Evolutionary conservation across 192 early-diverging fungal species (phyloP), one percentile per base, ranked within the genome.

Genomic region (Phlyctochytrium planicorne): DNA sequence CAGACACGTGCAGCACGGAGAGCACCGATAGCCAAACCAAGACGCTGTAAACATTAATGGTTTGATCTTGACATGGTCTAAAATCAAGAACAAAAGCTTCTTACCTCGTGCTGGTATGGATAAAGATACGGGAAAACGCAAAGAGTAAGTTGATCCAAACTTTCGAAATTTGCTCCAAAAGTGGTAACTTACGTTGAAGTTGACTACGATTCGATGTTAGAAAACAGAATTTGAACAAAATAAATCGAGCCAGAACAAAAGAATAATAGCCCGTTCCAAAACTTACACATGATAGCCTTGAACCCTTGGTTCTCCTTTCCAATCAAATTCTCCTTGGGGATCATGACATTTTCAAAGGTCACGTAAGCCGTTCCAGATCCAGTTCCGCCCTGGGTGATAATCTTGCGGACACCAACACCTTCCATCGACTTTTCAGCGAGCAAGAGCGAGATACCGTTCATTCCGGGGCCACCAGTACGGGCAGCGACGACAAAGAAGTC

Each of bases 1-100:
- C 91, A 92, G 60, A 91, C 89, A 70, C 91, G 88, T n/a, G 91
- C 87, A 16, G 89, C 84, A 14, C 91, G 85, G 57, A 74, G 88
- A 10, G 90, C 90, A 67, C 89, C 82, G 52, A 88, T 81, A 33
- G 80, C 78, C 55, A 90, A 84, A 14, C 67, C 66, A 30, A 91
- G 78, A 30, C 91, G 84, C 71, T 91, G 88, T 6, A 47, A 14
- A 47, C 20, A 47, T 47, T 47, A n/a, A n/a, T n/a, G n/a, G n/a
- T n/a, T n/a, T n/a, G n/a, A n/a, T n/a, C n/a, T n/a, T n/a, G n/a
- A n/a, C n/a, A n/a, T n/a, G n/a, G n/a, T 57, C 53, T 10, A 50
- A n/a, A 63, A 30, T 55, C n/a, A 16, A n/a, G 30, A 63, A 14
- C 10, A 63, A 24, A 47, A 47, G 40, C 40, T 6, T 6, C 6